Conservation (phyloP, 805 yeast genomes). For the Metschnikowia corniflorae region DNA sequence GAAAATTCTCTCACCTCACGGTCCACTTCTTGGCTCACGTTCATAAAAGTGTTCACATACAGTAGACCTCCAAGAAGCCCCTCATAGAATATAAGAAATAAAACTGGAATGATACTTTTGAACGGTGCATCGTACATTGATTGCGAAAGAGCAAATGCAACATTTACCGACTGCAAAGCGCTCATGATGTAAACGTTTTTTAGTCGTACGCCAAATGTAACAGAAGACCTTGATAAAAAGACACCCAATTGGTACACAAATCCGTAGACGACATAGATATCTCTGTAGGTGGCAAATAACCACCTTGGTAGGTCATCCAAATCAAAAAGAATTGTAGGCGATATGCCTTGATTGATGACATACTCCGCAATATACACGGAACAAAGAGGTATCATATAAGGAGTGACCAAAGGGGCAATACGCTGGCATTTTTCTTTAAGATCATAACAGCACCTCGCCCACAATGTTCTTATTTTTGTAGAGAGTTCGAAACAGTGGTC, state of each 20-base stretch:
- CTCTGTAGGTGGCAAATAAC: conserved; percentile 64
- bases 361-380: conserved; percentile 86
- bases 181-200: conserved; percentile 59
- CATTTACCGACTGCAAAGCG: conserved; percentile 61
- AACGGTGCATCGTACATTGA: conserved; percentile 56
- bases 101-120: conserved; percentile 57
- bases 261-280: conserved; percentile 87
- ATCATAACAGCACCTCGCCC: not conserved
- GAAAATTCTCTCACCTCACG: conserved; percentile 51
- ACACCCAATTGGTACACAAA: conserved; percentile 91
- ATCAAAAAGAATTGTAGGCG: conserved; percentile 85
- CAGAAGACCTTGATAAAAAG: conserved; percentile 84
- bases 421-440: not conserved
- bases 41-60: conserved; percentile 83
- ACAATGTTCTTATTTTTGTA: not conserved
- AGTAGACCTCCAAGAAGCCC: conserved; percentile 89
- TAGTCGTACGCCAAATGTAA: conserved; percentile 57
- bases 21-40: conserved; percentile 57
- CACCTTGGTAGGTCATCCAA: conserved; percentile 58
- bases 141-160: conserved; percentile 57
- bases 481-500: no score
- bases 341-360: conserved; percentile 83
- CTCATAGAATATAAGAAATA: conserved; percentile 73
- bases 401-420: conserved; percentile 37
- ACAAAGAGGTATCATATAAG: conserved; percentile 80